phyloP scores from a whole-genome alignment of 495 filamentous ascomycete genomes.

The Penicillium waksmanii region DNA sequence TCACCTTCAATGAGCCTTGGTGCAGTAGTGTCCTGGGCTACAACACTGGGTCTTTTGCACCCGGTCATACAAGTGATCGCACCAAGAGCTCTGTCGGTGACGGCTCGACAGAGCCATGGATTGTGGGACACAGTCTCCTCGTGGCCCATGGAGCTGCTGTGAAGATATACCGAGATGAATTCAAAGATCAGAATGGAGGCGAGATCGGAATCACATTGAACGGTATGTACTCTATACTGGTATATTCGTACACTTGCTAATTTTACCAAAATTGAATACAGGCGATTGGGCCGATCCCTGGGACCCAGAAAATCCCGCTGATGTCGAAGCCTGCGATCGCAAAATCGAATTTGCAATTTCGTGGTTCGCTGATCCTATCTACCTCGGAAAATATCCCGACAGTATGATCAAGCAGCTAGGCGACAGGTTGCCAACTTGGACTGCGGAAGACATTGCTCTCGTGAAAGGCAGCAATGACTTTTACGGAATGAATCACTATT shows the following conservation, averaged over 20 bases:
- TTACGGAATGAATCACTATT: slow-evolving; percentile 87
- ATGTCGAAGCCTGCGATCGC: slow-evolving; percentile 54
- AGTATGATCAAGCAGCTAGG: slow-evolving; percentile 77
- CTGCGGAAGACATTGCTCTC: slow-evolving; percentile 64
- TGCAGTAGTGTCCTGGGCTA: slow-evolving; percentile 56
- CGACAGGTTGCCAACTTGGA: slow-evolving; percentile 67
- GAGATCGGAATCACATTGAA: slow-evolving; percentile 60
- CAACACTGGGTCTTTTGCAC: slow-evolving; percentile 54
- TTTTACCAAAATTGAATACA: slow-evolving; percentile 10
- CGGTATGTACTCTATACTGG: slow-evolving; percentile 31
- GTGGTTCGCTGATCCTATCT: slow-evolving; percentile 73
- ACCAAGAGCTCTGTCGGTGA: slow-evolving; percentile 52
- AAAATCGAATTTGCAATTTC: slow-evolving; percentile 60
- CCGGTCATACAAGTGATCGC: slow-evolving; percentile 54
- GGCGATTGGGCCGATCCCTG: slow-evolving; percentile 67
- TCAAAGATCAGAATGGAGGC: slow-evolving; percentile 49
- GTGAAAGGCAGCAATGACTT: slow-evolving; percentile 80
- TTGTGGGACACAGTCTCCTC: slow-evolving; percentile 53
- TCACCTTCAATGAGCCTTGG: slow-evolving; percentile 62
- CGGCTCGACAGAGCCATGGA: slow-evolving; percentile 53
- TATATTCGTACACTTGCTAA: background rate
- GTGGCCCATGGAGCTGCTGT: slow-evolving; percentile 55
- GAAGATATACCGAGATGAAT: slow-evolving; percentile 56
- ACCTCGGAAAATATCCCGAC: slow-evolving; percentile 75
- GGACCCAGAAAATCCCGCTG: slow-evolving; percentile 52